These are phyloP conservation scores for Mucuna pruriens DNA, from an alignment of 306 rosid species.

Conservation along the genomic window DNA sequence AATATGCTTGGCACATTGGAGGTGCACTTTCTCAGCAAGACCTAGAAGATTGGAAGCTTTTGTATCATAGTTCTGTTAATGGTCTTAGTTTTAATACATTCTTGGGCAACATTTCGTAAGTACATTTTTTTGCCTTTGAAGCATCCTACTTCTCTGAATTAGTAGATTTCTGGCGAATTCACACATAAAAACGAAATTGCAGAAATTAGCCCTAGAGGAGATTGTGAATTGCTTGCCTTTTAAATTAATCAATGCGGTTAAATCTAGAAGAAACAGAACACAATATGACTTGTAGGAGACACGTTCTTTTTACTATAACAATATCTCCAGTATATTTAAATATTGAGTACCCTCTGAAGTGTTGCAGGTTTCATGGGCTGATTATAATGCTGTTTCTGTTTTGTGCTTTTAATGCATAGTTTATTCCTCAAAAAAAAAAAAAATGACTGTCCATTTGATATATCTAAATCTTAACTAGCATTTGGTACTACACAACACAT, in stretches of 20 bases:
- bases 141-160: slow-evolving; percentile 20
- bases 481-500: not conserved
- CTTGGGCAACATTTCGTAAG: slow-evolving; percentile 85
- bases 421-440: not conserved
- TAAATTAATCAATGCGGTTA: not conserved
- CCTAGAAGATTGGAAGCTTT: slow-evolving; percentile 83
- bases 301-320: not conserved
- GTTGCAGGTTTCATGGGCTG: not conserved
- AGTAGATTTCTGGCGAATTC: not conserved
- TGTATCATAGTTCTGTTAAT: slow-evolving; percentile 85
- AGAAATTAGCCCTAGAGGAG: not conserved
- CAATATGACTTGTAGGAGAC: not conserved
- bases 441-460: not conserved
- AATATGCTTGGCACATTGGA: slow-evolving; percentile 93
- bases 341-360: not conserved
- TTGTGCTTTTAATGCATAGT: not conserved
- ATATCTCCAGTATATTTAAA: slow-evolving; percentile 3
- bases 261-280: slow-evolving; percentile 1
- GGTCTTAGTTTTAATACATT: slow-evolving; percentile 95
- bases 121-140: slow-evolving; percentile 26
- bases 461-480: not conserved
- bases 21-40: slow-evolving; percentile 86
- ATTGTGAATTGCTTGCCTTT: not conserved
- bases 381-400: not conserved
- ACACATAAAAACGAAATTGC: not conserved